Evolutionary conservation across 441 rosid species (phyloP).

Genomic region (Populus tomentosa): DNA sequence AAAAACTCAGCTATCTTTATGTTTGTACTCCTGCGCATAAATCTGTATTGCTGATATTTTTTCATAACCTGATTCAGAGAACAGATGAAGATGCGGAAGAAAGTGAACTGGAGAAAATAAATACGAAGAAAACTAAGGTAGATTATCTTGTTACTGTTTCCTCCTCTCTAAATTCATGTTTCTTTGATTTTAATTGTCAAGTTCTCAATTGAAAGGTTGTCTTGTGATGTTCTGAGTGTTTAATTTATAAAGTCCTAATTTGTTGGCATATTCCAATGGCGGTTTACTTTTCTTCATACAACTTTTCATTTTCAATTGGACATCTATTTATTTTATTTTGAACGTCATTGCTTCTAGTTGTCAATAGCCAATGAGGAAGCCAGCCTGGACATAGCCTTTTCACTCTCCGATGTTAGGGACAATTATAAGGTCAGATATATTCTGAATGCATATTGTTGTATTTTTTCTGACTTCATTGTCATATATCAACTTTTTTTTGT

Average conservation of each 20-base stretch:
- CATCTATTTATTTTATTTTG: conserved; percentile 11
- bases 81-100: conserved; percentile 26
- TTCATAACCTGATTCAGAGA: conserved; percentile 25
- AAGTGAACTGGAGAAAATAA: conserved; percentile 27
- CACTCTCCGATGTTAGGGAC: conserved; percentile 56
- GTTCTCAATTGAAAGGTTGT: neutral
- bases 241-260: neutral
- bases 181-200: neutral
- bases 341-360: conserved; percentile 22
- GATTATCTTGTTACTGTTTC: neutral
- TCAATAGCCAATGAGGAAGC: conserved; percentile 34
- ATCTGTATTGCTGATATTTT: conserved; percentile 5
- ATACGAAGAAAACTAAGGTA: conserved; percentile 51
- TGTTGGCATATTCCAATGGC: neutral
- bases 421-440: conserved; percentile 57
- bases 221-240: neutral
- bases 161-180: neutral
- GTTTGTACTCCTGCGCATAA: neutral
- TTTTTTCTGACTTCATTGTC: neutral
- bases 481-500: conserved; percentile 1
- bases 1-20: neutral
- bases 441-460: neutral
- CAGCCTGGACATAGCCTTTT: conserved; percentile 38
- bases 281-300: neutral
- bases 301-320: conserved; percentile 8